Base-by-base conservation (phyloP, 164 flowering plant species). In the Chloranthus sessilifolius region DNA sequence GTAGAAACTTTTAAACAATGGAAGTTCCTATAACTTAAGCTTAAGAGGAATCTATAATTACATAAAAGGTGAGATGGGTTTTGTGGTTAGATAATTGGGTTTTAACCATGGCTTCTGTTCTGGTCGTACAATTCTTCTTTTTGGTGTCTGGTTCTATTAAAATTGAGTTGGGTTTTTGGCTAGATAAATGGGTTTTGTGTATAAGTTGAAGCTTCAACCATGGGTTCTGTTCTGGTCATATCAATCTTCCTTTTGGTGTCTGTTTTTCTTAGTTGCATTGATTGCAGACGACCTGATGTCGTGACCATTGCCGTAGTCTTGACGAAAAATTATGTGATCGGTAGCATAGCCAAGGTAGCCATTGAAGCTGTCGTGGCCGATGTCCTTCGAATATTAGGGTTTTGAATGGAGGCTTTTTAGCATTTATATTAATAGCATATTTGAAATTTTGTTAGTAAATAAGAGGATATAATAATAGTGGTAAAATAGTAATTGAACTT, bases 251-350 rank as follows among this genome's bases (percentile, higher is more conserved):
- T 66, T 36, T 68, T 66, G 52, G 33, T 60, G 15, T 74, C 52
- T 69, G 61, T 60, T 10, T 38, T 73, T 8, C 4, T 15, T 45
- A 66, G 68, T 25, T 33, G 19, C 52, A 75, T 72, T 14, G 11
- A 41, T 25, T 65, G 73, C 53, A 66, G 63, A 52, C 62, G 63
- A 30, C 81, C 81, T 30, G 24, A 43, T 17, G 62, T 43, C 36
- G 82, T 90, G 62, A 85, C 74, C 36, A 43, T 90, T 61, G 98
- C 85, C 17, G 91, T 88, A 9, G 43, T 85, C 47, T 81, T 85
- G 17, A 74, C 88, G 8, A 74, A 53, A 23, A 46, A 83, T 72
- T 87, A 95, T 0, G 81, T 74, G 2, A 83, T 87, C 59, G 98
- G 98, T 12, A 73, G 79, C 67, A 76, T 69, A 23, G 88, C 85